Percentiles rank a stretch among this genome's conserved stretches.
These are phyloP conservation scores for Fonsecaea erecta DNA, from an alignment of 2,329 filamentous ascomycete species.

Conservation along the genomic window DNA sequence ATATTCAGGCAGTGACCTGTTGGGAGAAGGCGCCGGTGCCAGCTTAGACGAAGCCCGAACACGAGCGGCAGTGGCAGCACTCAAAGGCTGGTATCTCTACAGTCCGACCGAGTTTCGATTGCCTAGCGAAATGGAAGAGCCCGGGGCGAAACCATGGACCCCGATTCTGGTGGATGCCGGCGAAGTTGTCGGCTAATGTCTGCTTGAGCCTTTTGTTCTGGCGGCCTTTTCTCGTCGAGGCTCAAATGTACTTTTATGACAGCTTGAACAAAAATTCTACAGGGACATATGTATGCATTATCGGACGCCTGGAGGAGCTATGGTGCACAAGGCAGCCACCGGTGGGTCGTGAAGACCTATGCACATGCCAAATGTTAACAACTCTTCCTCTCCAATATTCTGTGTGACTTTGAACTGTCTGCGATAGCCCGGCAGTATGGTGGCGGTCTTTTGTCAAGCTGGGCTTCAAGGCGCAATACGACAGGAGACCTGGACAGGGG, in stretches of 20 bases:
- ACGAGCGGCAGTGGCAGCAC: conserved; percentile 78
- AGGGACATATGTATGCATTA: conserved; percentile 18
- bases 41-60: conserved; percentile 77
- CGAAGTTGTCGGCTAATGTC: conserved; percentile 60
- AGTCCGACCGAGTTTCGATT: conserved; percentile 71
- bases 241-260: conserved; percentile 23
- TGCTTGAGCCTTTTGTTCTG: conserved; percentile 17
- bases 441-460: not conserved
- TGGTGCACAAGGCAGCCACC: not conserved
- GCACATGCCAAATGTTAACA: conserved; percentile 9
- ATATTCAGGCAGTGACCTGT: conserved; percentile 85
- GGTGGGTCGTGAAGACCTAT: not conserved
- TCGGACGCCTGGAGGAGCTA: conserved; percentile 11
- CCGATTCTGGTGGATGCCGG: conserved; percentile 72
- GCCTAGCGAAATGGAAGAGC: conserved; percentile 70
- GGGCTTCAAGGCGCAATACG: not conserved
- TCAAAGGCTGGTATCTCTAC: conserved; percentile 97
- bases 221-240: conserved; percentile 5
- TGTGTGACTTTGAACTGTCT: not conserved
- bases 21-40: conserved; percentile 85
- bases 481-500: not conserved
- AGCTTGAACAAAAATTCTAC: conserved; percentile 16
- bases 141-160: conserved; percentile 67
- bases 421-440: not conserved
- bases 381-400: not conserved